phyloP scores from a whole-genome alignment of 2,329 filamentous ascomycete species.

The Beauveria varroae region DNA sequence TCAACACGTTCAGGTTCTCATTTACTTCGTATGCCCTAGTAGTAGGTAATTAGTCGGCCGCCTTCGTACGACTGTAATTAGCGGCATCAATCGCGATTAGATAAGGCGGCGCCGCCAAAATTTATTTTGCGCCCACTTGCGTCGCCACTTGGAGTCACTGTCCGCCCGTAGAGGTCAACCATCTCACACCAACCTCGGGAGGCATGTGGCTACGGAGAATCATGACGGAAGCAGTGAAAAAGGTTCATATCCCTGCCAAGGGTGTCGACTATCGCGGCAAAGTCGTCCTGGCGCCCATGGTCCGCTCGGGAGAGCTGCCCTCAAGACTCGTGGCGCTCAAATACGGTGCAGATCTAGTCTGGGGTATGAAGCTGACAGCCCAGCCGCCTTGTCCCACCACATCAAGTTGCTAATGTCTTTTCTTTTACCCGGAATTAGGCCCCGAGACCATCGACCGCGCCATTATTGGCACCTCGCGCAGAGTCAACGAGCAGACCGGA shows the following conservation, averaged over 20 bases:
- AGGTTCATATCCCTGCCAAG: conserved; percentile 75
- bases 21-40: too few relatives aligned
- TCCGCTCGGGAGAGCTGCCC: conserved; percentile 91
- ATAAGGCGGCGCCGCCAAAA: conserved; percentile 5
- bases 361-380: conserved; percentile 53
- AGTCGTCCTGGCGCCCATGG: conserved; percentile 94
- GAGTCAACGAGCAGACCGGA: conserved; percentile 65
- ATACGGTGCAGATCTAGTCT: conserved; percentile 94
- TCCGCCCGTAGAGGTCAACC: background rate
- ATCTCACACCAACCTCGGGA: background rate
- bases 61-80: background rate
- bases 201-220: conserved; percentile 36
- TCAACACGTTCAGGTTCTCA: too few relatives aligned
- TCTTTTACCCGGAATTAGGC: conserved; percentile 37
- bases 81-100: conserved; percentile 4
- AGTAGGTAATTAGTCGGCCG: background rate
- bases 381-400: background rate
- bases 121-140: background rate
- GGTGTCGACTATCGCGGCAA: conserved; percentile 93
- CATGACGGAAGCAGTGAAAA: conserved; percentile 55
- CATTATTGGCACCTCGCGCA: conserved; percentile 78
- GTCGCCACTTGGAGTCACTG: background rate
- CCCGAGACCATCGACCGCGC: conserved; percentile 91
- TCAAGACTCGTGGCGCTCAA: conserved; percentile 82
- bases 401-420: background rate